Evolutionary conservation across 352 stramenopile genomes (phyloP), one percentile per base, ranked within the genome.

Genomic region (Phytophthora macrochlamydospora): DNA sequence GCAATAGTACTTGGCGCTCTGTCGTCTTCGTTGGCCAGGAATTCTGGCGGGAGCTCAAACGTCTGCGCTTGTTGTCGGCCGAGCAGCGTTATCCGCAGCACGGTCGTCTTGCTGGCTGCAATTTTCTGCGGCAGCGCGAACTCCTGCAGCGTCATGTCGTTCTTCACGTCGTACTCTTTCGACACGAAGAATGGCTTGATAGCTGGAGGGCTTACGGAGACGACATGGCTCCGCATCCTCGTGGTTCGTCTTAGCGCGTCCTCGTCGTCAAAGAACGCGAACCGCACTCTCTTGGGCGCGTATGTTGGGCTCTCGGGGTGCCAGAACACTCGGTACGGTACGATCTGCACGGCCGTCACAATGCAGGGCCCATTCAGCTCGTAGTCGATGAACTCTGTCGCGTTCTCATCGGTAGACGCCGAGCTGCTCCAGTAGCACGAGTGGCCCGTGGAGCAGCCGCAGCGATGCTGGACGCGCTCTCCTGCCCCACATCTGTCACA

Each of bases 401-500:
- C 79, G 59, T 90, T 70, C 59, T 79, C 66, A 45, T 87, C 67
- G 7, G 73, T 75, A 2, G 87, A 93, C 12, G 83, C 80, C 40
- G 84, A 91, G 65, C 87, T 94, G 79, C 87, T 95, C 87, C 87
- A 95, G 66, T 93, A 95, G 75, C 87, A 95, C 40, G 81, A 90
- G 44, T 81, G 80, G 2, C 82, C 83, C 3, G 72, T 78, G 3
- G 84, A 92, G 64, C 87, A 95, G 28, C 87, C 85, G 58, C 87
- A 94, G 35, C 74, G 72, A 33, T 79, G 62, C 62, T 91, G 84
- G n/a, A 87, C 77, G 11, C 81, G 78, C 48, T 90, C 79, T 12
- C 78, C 43, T 80, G 57, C 37, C 78, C 56, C 32, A 62, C 59
- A 33, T 73, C 72, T 12, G 67, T 53, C n/a, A 40, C 74, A 14